Evolutionary conservation across 2,329 filamentous ascomycete species (phyloP), one percentile per base, ranked within the genome.

Genomic region (Pseudogymnoascus sp.): DNA sequence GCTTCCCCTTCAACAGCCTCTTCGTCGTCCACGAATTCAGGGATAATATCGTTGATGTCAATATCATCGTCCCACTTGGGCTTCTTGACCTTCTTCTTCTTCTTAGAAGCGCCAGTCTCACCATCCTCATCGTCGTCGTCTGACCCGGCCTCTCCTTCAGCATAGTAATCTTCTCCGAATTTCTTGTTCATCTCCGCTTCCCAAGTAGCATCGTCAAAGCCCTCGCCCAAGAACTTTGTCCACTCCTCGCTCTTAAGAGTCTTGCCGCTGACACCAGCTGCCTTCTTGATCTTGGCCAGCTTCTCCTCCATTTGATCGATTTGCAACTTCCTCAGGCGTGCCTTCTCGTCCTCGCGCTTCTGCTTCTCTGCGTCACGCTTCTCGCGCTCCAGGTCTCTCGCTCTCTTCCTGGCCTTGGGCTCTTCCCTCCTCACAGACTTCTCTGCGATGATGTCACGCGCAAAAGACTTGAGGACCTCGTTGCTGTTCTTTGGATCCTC

Each of bases 21-120:
- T 39, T 81, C 78, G 6, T 85, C 84, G 25, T 91, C 90, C 19
- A 90, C 85, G 73, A 96, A 96, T 66, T 96, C 91, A 1, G 92
- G 92, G 28, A 96, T 79, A 61, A 97, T 82, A 75, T 96, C 93
- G 66, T 90, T 92, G 78, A 99, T 98, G 73, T 98, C 93, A 71
- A 99, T 97, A 74, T 99, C 95, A 72, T 98, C 92, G 71, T 97
- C 91, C 89, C 93, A 99, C 67, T 86, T 90, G 8, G 91, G 92
- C 78, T 96, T 96, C 81, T 90, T 92, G 8, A 83, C 77, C 73
- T 84, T 86, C 74, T 85, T 86, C 62, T 63, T 68, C 19, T 62
- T 62, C 62, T 41, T 74, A 16, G 77, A 77, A 43, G 78, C 83
- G 60, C 78, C 80, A n/a, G 74, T 78, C 6, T 76, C 80, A 2